Conservation (phyloP, 306 rosid genomes). For the Begonia fuchsioides region DNA sequence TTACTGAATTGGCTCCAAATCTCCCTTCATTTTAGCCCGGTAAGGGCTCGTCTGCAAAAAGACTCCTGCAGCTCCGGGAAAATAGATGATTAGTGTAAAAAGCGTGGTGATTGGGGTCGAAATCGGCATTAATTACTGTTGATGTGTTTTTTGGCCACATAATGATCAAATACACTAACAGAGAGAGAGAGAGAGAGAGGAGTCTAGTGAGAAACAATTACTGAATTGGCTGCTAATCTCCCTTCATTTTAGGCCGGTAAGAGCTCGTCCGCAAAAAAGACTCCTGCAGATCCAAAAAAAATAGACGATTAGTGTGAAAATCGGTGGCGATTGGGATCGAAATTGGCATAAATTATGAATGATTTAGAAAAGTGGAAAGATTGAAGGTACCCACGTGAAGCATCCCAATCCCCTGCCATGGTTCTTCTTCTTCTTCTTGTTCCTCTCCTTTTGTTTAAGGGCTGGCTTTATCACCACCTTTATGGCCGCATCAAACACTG, state of each 20-base stretch:
- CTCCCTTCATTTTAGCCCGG: neutral
- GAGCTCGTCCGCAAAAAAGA: conserved; percentile 8
- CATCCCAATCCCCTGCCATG: conserved; percentile 34
- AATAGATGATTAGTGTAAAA: neutral
- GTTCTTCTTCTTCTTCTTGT: conserved; percentile 40
- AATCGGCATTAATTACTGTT: conserved; percentile 4
- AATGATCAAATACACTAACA: too few relatives aligned
- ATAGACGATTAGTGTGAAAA: neutral
- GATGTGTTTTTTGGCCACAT: too few relatives aligned
- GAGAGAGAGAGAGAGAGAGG: too few relatives aligned
- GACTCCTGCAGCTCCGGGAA: conserved; percentile 7
- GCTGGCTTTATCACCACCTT: conserved; percentile 83
- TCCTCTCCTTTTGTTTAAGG: conserved; percentile 76
- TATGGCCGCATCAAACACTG: conserved; percentile 83
- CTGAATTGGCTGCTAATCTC: too few relatives aligned
- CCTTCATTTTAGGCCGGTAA: neutral
- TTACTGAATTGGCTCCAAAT: too few relatives aligned
- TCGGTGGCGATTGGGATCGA: neutral
- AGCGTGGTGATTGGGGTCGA: neutral
- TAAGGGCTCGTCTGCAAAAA: conserved; percentile 7
- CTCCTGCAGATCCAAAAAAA: conserved; percentile 4
- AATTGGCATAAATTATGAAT: conserved; percentile 3
- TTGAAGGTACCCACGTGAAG: conserved; percentile 42
- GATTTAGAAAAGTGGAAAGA: neutral
- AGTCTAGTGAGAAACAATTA: too few relatives aligned